These are phyloP conservation scores for Rhamnella rubrinervis DNA, from an alignment of 331 rosid genomes.

Conservation along the genomic window DNA sequence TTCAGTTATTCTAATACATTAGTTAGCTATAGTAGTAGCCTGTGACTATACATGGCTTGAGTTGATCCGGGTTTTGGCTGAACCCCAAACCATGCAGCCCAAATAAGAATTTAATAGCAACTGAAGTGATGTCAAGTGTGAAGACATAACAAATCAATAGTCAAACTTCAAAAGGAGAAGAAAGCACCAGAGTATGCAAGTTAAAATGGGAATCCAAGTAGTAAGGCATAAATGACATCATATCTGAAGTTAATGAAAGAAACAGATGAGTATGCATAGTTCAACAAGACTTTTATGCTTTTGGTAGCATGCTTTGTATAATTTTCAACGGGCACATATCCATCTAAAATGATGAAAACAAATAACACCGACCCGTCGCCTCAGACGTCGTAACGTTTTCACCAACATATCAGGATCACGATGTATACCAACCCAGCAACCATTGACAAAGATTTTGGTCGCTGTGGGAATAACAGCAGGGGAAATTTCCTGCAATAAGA, in stretches of 20 bases:
- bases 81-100: not conserved
- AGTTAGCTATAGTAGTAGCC: no score
- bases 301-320: no score
- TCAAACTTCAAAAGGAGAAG: not conserved
- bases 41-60: no score
- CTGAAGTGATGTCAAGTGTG: not conserved
- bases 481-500: slow-evolving; percentile 76
- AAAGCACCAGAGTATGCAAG: not conserved
- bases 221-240: not conserved
- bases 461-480: slow-evolving; percentile 98
- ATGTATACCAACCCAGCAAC: slow-evolving; percentile 98
- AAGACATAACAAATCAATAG: not conserved
- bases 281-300: no score
- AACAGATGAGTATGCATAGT: no score
- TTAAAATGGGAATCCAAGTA: not conserved
- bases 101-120: not conserved
- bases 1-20: no score
- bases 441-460: slow-evolving; percentile 93
- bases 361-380: slow-evolving; percentile 73
- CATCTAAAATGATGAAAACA: not conserved
- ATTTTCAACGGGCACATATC: not conserved
- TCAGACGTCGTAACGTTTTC: slow-evolving; percentile 78
- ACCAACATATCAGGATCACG: slow-evolving; percentile 99
- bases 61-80: no score
- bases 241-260: no score